Evolutionary conservation across 2,329 filamentous ascomycete species (phyloP).

Genomic region (Neurospora sp.): DNA sequence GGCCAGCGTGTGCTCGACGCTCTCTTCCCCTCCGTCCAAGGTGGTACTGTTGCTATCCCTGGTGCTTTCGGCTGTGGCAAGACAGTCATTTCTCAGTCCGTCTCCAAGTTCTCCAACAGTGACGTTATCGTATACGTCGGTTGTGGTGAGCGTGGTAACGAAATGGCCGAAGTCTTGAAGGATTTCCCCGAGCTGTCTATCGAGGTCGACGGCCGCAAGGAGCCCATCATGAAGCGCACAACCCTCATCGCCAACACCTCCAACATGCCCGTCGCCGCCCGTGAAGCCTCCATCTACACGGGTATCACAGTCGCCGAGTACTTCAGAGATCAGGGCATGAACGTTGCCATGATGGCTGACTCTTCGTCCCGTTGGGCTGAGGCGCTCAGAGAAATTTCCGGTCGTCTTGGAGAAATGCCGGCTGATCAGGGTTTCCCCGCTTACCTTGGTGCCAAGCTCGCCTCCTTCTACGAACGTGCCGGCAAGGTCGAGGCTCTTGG

Average conservation of each 20-base stretch:
- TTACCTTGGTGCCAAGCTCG: slow-evolving; percentile 91
- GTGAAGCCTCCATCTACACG: slow-evolving; percentile 98
- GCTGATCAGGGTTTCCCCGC: slow-evolving; percentile 99
- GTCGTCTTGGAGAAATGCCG: slow-evolving; percentile 98
- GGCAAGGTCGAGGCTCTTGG: slow-evolving; percentile 78
- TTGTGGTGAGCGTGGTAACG: slow-evolving; percentile 87
- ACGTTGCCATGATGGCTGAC: slow-evolving; percentile 99
- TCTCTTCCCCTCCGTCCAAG: slow-evolving; percentile 91
- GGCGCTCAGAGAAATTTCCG: slow-evolving; percentile 95
- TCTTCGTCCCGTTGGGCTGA: slow-evolving; percentile 97
- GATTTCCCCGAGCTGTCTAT: slow-evolving; percentile 98
- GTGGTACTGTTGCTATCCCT: slow-evolving; percentile 94
- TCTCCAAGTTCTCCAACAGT: slow-evolving; percentile 99
- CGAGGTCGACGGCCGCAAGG: slow-evolving; percentile 84
- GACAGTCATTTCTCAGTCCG: slow-evolving; percentile 96
- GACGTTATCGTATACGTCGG: slow-evolving; percentile 98
- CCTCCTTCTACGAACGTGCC: slow-evolving; percentile 98
- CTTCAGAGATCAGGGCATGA: slow-evolving; percentile 91
- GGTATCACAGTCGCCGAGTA: slow-evolving; percentile 93
- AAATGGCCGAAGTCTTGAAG: slow-evolving; percentile 99
- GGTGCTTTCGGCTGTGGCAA: slow-evolving; percentile 98
- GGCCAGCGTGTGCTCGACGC: slow-evolving; percentile 94
- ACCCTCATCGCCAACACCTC: slow-evolving; percentile 98
- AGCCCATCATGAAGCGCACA: slow-evolving; percentile 99
- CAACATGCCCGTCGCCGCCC: slow-evolving; percentile 98